Percentiles rank a stretch among this genome's conserved stretches.
Conservation (phyloP, 176 grass and related monocot genomes). For the Tuctoria greenei region DNA sequence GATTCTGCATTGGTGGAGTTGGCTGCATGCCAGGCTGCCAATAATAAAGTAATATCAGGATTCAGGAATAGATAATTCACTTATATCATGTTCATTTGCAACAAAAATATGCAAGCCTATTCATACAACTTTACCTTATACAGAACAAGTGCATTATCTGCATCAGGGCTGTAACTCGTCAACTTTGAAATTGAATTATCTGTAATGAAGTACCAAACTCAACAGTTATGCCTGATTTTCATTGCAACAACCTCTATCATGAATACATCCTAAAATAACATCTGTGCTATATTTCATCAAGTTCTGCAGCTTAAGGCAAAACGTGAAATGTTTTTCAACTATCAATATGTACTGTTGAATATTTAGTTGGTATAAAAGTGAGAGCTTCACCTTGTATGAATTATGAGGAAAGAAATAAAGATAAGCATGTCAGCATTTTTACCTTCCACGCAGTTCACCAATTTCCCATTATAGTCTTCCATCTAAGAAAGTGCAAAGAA, state of each 20-base stretch:
- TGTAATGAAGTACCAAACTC: slow-evolving; percentile 22
- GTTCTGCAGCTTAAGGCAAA: slow-evolving; percentile 9
- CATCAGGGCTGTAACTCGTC: slow-evolving; percentile 44
- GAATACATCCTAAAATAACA: slow-evolving; percentile 25
- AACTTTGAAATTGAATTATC: background rate
- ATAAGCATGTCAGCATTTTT: background rate
- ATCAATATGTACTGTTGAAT: background rate
- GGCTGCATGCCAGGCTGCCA: slow-evolving; percentile 62
- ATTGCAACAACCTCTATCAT: slow-evolving; percentile 9
- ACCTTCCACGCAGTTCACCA: slow-evolving; percentile 62
- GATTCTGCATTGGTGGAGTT: slow-evolving; percentile 52
- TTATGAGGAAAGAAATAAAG: slow-evolving; percentile 13
- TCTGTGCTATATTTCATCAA: background rate
- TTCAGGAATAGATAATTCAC: slow-evolving; percentile 24
- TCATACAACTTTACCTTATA: slow-evolving; percentile 79
- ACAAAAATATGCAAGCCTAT: slow-evolving; percentile 5
- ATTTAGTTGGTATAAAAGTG: background rate
- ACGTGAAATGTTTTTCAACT: background rate
- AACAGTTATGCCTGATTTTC: slow-evolving; percentile 35
- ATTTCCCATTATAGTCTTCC: slow-evolving; percentile 57
- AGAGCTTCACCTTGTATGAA: background rate
- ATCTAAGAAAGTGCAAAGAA: slow-evolving; percentile 48
- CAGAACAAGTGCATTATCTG: slow-evolving; percentile 72
- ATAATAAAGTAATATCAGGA: slow-evolving; percentile 41
- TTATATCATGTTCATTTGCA: slow-evolving; percentile 5